These are phyloP conservation scores for Bretschneidera sinensis DNA, from an alignment of 345 rosid species.

Conservation along the genomic window DNA sequence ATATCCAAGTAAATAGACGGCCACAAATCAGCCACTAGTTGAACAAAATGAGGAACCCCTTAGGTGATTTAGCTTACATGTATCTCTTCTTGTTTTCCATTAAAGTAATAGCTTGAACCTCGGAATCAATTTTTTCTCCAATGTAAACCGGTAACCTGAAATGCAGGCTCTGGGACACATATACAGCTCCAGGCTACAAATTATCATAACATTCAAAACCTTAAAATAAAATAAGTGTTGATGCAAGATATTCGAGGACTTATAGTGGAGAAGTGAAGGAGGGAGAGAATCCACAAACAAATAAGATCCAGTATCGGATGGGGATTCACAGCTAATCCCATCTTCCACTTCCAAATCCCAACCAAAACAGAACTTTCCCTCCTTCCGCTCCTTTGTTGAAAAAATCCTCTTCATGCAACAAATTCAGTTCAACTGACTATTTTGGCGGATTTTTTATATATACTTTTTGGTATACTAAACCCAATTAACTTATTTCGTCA, in stretches of 20 bases:
- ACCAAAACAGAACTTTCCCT: too few relatives aligned
- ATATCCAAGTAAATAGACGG: background rate
- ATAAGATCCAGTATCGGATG: background rate
- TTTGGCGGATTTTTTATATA: too few relatives aligned
- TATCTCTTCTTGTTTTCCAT: constrained; percentile 54
- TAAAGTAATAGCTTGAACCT: constrained; percentile 44
- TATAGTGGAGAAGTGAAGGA: too few relatives aligned
- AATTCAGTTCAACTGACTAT: too few relatives aligned
- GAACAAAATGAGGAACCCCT: background rate
- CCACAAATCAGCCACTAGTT: background rate
- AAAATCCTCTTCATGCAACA: too few relatives aligned
- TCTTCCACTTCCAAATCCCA: too few relatives aligned
- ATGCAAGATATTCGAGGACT: background rate
- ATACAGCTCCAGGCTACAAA: constrained; percentile 78
- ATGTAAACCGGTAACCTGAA: constrained; percentile 69
- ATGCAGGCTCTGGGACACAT: constrained; percentile 74
- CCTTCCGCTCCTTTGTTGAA: too few relatives aligned
- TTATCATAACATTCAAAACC: background rate
- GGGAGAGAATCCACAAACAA: background rate
- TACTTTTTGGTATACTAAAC: too few relatives aligned
- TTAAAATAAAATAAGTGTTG: background rate
- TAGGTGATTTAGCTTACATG: constrained; percentile 40
- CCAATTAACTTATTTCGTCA: too few relatives aligned
- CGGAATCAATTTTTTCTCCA: constrained; percentile 60
- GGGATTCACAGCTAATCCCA: background rate